These are phyloP conservation scores for Colletotrichum spinosum DNA, from an alignment of 2,329 filamentous ascomycete genomes.

Conservation along the genomic window DNA sequence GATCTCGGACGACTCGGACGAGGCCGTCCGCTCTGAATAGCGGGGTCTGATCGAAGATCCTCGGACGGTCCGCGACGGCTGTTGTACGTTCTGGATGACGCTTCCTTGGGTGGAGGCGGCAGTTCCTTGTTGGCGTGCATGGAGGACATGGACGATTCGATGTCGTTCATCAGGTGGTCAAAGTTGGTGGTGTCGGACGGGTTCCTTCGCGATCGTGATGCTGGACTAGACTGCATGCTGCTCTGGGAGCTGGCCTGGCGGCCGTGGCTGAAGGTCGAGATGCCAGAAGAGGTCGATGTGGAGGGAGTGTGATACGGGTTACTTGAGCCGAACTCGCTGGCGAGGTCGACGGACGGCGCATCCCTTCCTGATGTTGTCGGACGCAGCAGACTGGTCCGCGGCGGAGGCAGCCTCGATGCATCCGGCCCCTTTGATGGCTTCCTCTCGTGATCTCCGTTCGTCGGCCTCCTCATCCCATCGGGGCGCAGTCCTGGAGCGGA, in stretches of 20 bases:
- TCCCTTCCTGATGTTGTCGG: constrained; percentile 54
- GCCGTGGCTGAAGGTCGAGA: constrained; percentile 69
- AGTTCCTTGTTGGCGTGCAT: constrained; percentile 46
- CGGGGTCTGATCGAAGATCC: constrained; percentile 49
- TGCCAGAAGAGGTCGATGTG: constrained; percentile 73
- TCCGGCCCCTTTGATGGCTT: constrained; percentile 60
- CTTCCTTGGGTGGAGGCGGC: constrained; percentile 39
- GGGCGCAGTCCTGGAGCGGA: constrained; percentile 60
- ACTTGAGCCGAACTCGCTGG: constrained; percentile 68
- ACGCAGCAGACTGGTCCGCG: constrained; percentile 61
- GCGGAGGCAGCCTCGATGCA: constrained; percentile 64
- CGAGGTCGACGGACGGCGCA: constrained; percentile 64
- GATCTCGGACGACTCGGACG: constrained; percentile 39
- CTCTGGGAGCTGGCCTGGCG: constrained; percentile 70
- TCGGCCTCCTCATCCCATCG: constrained; percentile 48
- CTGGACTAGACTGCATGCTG: constrained; percentile 69
- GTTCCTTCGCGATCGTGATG: constrained; percentile 51
- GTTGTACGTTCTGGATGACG: constrained; percentile 34
- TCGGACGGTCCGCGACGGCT: constrained; percentile 25
- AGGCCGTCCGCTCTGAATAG: constrained; percentile 40
- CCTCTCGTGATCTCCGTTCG: constrained; percentile 44
- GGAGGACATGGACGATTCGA: constrained; percentile 63
- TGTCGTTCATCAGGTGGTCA: constrained; percentile 66
- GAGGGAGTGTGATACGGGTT: constrained; percentile 75
- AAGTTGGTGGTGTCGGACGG: constrained; percentile 59